Base-by-base conservation (phyloP, 1,284 basidiomycete species). In the Bjerkandera adusta region DNA sequence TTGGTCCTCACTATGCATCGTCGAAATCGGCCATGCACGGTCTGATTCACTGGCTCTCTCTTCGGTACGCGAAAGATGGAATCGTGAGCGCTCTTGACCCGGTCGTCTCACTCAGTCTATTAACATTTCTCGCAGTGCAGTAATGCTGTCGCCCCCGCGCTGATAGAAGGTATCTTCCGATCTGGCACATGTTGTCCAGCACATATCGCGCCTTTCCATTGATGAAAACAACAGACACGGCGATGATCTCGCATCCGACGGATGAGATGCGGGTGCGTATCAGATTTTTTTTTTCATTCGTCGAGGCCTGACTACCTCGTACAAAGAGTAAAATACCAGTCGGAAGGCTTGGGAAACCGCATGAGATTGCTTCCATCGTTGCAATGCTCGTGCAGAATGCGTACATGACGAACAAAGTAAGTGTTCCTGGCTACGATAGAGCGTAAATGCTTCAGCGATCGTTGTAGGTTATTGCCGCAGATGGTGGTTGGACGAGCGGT, bases 391-490 rank as follows among this genome's bases (percentile, higher is more conserved):
- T 70, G 2, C 69, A 65, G 2, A 79, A 78, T 52, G 66, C 62
- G 3, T 79, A 78, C 46, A 75, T 79, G 71, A 77, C 76, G 13
- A 77, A 79, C 64, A 78, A 80, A 69, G 77, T 73, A 38, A 16
- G 66, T 26, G 37, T 25, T 16, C 16, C 13, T 24, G n/a, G n/a
- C n/a, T n/a, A n/a, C n/a, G n/a, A n/a, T n/a, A n/a, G n/a, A n/a
- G n/a, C n/a, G n/a, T n/a, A 10, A n/a, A 5, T 16, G 5, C 26
- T 32, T 15, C 8, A 5, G 20, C 10, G 7, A 15, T 15, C 7
- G 11, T 2, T n/a, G 3, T 32, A 63, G 62, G 56, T 64, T n/a
- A 49, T 63, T 22, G 59, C 58, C 11, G 60, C 60, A 3, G 63
- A 64, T 34, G 63, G 61, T 18, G 63, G 63, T 5, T 62, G 59